Percentiles rank a stretch among this genome's conserved stretches.
Evolutionary conservation across 257 asterid genomes (phyloP).

Genomic region (Orobanche coerulescens): DNA sequence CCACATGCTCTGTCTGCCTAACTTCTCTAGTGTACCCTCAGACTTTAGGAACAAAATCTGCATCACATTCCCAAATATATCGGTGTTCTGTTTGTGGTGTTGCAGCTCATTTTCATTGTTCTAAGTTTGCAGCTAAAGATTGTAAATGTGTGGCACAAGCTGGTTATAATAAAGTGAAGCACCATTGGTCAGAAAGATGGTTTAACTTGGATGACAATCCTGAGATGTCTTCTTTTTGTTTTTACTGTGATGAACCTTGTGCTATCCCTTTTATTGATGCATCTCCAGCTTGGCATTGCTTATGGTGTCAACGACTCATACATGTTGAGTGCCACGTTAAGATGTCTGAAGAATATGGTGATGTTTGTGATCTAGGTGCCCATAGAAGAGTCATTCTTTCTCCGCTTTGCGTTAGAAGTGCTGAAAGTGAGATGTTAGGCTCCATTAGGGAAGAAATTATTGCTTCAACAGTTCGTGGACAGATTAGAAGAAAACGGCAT

Average conservation of each 20-base stretch:
- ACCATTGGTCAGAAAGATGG: slow-evolving; percentile 95
- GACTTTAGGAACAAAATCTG: slow-evolving; percentile 42
- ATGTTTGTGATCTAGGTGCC: slow-evolving; percentile 72
- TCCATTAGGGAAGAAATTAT: slow-evolving; percentile 44
- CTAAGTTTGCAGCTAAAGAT: slow-evolving; percentile 61
- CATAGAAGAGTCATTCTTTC: slow-evolving; percentile 70
- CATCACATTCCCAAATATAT: slow-evolving; percentile 41
- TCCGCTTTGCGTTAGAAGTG: slow-evolving; percentile 66
- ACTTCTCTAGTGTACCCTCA: slow-evolving; percentile 53
- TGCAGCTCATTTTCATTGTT: slow-evolving; percentile 64
- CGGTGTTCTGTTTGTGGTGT: slow-evolving; percentile 78
- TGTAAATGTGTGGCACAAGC: slow-evolving; percentile 79
- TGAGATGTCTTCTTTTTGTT: slow-evolving; percentile 74
- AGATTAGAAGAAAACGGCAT: slow-evolving; percentile 47
- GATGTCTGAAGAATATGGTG: slow-evolving; percentile 75
- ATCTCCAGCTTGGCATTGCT: slow-evolving; percentile 85
- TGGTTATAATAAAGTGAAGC: slow-evolving; percentile 53
- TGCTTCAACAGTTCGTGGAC: slow-evolving; percentile 45
- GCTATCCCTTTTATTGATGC: slow-evolving; percentile 73
- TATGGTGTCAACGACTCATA: slow-evolving; percentile 78
- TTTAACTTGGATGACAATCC: slow-evolving; percentile 62
- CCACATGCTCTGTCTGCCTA: slow-evolving; percentile 77
- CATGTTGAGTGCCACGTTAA: slow-evolving; percentile 77
- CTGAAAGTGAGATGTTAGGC: slow-evolving; percentile 41
- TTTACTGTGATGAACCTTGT: slow-evolving; percentile 78